Evolutionary conservation across 2,329 filamentous ascomycete genomes (phyloP), one percentile per base, ranked within the genome.

Genomic region (Alternaria sp.): DNA sequence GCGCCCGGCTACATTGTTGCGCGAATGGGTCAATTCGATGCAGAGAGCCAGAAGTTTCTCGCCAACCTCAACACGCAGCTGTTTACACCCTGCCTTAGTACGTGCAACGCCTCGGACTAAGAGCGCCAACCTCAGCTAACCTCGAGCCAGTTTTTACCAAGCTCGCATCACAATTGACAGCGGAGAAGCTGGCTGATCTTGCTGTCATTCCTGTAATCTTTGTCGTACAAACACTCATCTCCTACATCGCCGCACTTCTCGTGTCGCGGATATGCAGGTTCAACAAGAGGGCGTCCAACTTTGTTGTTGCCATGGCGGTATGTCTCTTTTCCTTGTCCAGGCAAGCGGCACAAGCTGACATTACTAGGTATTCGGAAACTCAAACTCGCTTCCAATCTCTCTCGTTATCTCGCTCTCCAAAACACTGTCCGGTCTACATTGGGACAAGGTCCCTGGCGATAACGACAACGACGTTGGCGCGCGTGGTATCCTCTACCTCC

Each of bases 151-250:
- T 99, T 79, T 99, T 98, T 80, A 97, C 92, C 16, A 99, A 99
- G 80, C 87, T 99, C 39, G 95, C 94, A 7, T 96, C 93, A 1
- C 94, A 99, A 80, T 86, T 99, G 59, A 97, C 91, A 46, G 91
- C 93, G 55, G 91, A 95, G 63, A 97, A 97, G 80, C 86, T 99
- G 52, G 84, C 88, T 64, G 95, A 98, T 58, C 87, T 99, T 39
- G 93, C 91, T 67, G 91, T 99, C 66, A 99, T 99, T 60, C 95
- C 95, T n/a, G 81, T 93, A 68, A 97, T 99, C 76, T 98, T 98
- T 79, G 73, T 93, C 61, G 85, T 95, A 30, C 94, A 97, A 81
- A 97, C 93, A 0, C 69, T 91, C 8, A 89, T 98, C 28, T 98
- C 94, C 14, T 99, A 93, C 81, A 55, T 87, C 3, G 92, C 93